These are phyloP conservation scores for Globisporangium paddicum DNA, from an alignment of 352 stramenopile genomes.

Conservation along the genomic window DNA sequence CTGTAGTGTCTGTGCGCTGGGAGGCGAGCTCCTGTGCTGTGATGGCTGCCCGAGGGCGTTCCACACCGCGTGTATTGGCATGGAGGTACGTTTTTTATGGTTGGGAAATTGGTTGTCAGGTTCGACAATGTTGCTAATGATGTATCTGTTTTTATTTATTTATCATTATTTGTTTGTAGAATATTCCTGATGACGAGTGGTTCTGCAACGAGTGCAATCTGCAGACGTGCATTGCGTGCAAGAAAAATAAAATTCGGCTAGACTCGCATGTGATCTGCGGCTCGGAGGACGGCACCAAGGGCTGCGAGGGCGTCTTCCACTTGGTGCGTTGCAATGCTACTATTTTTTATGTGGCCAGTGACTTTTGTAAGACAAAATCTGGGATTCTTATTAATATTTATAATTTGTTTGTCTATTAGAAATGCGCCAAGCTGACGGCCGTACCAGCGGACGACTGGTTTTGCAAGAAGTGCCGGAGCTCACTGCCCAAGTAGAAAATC, in stretches of 20 bases:
- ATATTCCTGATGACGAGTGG: constrained; percentile 76
- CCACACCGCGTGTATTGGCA: constrained; percentile 82
- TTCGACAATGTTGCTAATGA: neutral
- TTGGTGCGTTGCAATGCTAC: constrained; percentile 38
- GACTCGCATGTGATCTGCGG: constrained; percentile 89
- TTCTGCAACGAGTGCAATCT: constrained; percentile 87
- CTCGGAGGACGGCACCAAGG: constrained; percentile 81
- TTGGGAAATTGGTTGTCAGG: neutral
- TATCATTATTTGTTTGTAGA: constrained; percentile 10
- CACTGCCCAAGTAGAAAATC: constrained; percentile 5
- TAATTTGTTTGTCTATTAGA: constrained; percentile 49
- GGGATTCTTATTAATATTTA: constrained; percentile 1
- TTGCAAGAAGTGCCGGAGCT: constrained; percentile 62
- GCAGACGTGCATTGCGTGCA: constrained; percentile 74
- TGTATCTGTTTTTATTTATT: neutral
- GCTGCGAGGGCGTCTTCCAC: constrained; percentile 86
- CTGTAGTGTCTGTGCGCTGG: constrained; percentile 83
- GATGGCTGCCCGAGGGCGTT: constrained; percentile 91
- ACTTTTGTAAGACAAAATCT: too few relatives aligned
- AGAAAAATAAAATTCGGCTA: constrained; percentile 87
- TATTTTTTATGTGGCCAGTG: constrained; percentile 1
- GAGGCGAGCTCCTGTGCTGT: constrained; percentile 88
- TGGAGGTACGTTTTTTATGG: constrained; percentile 28
- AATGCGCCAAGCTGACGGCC: constrained; percentile 75
- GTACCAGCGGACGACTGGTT: constrained; percentile 88